These are phyloP conservation scores for Calocybe indica DNA, from an alignment of 768 basidiomycete genomes.

Conservation along the genomic window DNA sequence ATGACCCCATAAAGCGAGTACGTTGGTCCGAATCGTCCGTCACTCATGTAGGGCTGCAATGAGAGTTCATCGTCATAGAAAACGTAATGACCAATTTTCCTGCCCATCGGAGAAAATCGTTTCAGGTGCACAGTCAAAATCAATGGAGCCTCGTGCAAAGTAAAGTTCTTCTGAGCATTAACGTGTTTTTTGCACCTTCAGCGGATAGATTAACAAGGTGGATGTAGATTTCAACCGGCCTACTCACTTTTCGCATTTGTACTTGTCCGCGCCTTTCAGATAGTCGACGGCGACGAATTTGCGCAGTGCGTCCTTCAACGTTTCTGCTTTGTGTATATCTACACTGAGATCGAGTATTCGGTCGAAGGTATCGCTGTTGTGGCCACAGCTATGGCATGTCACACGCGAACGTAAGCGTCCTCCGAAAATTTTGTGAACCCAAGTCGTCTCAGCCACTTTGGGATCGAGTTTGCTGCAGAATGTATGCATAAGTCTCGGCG, in stretches of 20 bases:
- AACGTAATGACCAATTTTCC: slow-evolving; percentile 76
- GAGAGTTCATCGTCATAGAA: slow-evolving; percentile 74
- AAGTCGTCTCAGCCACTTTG: slow-evolving; percentile 78
- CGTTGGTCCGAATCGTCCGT: slow-evolving; percentile 63
- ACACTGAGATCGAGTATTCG: slow-evolving; percentile 90
- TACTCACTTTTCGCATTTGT: slow-evolving; percentile 95
- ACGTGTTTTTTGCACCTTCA: slow-evolving; percentile 88
- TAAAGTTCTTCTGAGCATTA: slow-evolving; percentile 85
- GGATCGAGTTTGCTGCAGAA: slow-evolving; percentile 58
- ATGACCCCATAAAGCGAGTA: slow-evolving; percentile 92
- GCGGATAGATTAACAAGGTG: background rate
- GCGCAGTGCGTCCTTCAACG: slow-evolving; percentile 65
- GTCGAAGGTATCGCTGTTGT: slow-evolving; percentile 96
- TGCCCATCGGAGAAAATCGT: slow-evolving; percentile 86
- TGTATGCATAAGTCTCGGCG: slow-evolving; percentile 2
- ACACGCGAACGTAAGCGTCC: slow-evolving; percentile 90
- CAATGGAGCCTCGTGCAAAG: slow-evolving; percentile 79
- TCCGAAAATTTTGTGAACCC: slow-evolving; percentile 93
- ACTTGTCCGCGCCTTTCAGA: slow-evolving; percentile 89
- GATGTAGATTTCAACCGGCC: too few species aligned
- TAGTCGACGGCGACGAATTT: slow-evolving; percentile 80
- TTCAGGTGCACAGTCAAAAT: slow-evolving; percentile 93
- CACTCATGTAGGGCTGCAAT: slow-evolving; percentile 79
- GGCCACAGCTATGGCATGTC: slow-evolving; percentile 69
- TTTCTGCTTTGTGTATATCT: slow-evolving; percentile 66